A percentile compares a stretch with the other conserved stretches of the same genome.
Evolutionary conservation across 2,329 filamentous ascomycete species (phyloP).

Genomic region (Claviceps citrina): DNA sequence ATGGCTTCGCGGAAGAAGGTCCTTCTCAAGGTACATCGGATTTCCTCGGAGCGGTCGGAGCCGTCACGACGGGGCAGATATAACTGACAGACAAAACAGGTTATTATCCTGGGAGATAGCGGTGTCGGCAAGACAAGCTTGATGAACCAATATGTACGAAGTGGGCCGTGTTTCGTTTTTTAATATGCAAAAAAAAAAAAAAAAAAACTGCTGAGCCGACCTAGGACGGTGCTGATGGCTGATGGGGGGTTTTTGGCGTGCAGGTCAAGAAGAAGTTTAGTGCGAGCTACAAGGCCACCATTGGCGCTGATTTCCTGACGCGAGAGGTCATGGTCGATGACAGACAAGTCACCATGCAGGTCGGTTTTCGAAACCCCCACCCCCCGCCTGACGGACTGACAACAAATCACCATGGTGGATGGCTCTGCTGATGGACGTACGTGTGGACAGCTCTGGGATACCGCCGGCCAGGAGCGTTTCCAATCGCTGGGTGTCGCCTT

Average conservation of each 20-base stretch:
- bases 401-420: background rate
- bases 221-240: slow-evolving; percentile 7
- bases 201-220: background rate
- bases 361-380: slow-evolving; percentile 22
- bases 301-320: slow-evolving; percentile 94
- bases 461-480: slow-evolving; percentile 91
- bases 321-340: slow-evolving; percentile 97
- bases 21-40: slow-evolving; percentile 56
- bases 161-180: slow-evolving; percentile 8
- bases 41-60: too few species aligned
- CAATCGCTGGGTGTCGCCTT: slow-evolving; percentile 95
- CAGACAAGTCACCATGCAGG: slow-evolving; percentile 96
- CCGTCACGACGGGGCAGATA: background rate
- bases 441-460: slow-evolving; percentile 72
- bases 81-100: slow-evolving; percentile 34
- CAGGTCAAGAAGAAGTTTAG: slow-evolving; percentile 99
- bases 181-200: too few species aligned
- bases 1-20: slow-evolving; percentile 85
- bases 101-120: slow-evolving; percentile 97
- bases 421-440: slow-evolving; percentile 3
- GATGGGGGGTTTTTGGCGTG: too few species aligned
- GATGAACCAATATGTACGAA: slow-evolving; percentile 99
- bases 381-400: too few species aligned
- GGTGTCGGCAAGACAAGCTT: slow-evolving; percentile 98
- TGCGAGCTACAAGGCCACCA: slow-evolving; percentile 98